Evolutionary conservation across 23 red algal species (phyloP).

Genomic region (Gracilaria domingensis): DNA sequence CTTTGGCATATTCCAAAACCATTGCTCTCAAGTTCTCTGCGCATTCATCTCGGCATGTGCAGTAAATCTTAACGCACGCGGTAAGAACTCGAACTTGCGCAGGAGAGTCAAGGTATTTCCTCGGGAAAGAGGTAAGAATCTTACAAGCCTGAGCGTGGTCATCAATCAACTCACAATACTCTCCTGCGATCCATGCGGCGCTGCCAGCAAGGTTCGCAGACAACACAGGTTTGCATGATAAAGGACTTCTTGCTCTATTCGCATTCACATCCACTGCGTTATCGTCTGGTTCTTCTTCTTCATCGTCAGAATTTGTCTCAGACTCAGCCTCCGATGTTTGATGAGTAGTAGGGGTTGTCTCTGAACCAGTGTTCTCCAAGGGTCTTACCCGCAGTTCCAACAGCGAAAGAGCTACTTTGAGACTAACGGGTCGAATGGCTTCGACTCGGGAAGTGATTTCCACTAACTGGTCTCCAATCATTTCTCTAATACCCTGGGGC

Average conservation of each 20-base stretch:
- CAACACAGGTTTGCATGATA: conserved; percentile 19
- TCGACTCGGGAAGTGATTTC: conserved; percentile 83
- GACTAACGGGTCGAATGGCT: conserved; percentile 67
- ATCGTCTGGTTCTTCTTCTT: not conserved
- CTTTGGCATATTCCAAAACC: conserved; percentile 24
- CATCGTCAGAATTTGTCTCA: not conserved
- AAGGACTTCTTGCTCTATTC: not conserved
- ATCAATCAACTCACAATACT: conserved; percentile 67
- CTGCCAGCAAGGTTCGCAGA: conserved; percentile 48
- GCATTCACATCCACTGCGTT: not conserved
- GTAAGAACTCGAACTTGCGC: conserved; percentile 66
- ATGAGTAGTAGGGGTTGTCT: not conserved
- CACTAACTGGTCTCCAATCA: conserved; percentile 71
- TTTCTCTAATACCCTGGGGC: conserved; percentile 46
- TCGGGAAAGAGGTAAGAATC: conserved; percentile 49
- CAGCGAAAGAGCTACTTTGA: conserved; percentile 57
- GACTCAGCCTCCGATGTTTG: not conserved
- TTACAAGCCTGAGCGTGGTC: conserved; percentile 22
- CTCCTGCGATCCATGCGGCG: conserved; percentile 72
- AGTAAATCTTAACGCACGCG: conserved; percentile 70
- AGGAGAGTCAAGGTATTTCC: conserved; percentile 30
- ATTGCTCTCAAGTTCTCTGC: conserved; percentile 31
- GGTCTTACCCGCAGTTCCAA: conserved; percentile 28
- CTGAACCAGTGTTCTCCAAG: not conserved
- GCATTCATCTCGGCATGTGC: conserved; percentile 1